These are phyloP conservation scores for Apiospora pterosperma DNA, from an alignment of 2,329 filamentous ascomycete species.

Conservation along the genomic window DNA sequence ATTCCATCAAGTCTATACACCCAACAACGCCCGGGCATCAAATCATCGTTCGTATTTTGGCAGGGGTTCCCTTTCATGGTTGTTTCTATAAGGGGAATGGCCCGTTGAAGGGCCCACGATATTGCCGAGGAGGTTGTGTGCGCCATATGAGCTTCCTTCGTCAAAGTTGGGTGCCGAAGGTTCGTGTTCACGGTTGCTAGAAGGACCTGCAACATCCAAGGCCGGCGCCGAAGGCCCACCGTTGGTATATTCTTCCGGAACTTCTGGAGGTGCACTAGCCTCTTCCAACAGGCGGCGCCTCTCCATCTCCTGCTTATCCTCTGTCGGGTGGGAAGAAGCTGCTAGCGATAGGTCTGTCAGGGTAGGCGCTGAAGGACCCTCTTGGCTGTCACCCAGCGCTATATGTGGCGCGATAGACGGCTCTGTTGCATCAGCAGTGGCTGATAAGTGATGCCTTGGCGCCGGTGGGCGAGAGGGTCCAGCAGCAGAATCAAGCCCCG, in stretches of 20 bases:
- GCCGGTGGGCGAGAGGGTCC: conserved; percentile 37
- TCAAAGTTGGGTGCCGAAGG: conserved; percentile 28
- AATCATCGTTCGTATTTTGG: conserved; percentile 32
- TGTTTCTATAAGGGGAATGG: conserved; percentile 18
- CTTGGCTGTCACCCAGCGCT: conserved; percentile 20
- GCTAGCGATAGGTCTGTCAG: conserved; percentile 38
- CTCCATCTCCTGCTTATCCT: conserved; percentile 72
- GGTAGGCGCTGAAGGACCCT: conserved; percentile 40
- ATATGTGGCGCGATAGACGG: conserved; percentile 12
- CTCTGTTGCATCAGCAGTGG: conserved; percentile 5
- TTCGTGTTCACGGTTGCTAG: conserved; percentile 20
- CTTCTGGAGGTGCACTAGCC: conserved; percentile 47
- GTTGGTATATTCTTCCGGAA: conserved; percentile 43
- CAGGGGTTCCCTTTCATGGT: conserved; percentile 23
- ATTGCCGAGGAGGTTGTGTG: conserved; percentile 35
- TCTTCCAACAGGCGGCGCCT: conserved; percentile 48
- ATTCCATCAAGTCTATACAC: conserved; percentile 1
- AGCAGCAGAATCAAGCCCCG: conserved; percentile 26
- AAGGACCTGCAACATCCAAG: conserved; percentile 15
- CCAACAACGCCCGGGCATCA: background rate
- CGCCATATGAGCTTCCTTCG: conserved; percentile 18
- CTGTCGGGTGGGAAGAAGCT: conserved; percentile 35
- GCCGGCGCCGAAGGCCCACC: conserved; percentile 18
- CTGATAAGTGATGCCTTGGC: conserved; percentile 11
- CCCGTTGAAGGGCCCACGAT: conserved; percentile 45